phyloP scores from a whole-genome alignment of 257 asterid species.

The Ilex asprella region DNA sequence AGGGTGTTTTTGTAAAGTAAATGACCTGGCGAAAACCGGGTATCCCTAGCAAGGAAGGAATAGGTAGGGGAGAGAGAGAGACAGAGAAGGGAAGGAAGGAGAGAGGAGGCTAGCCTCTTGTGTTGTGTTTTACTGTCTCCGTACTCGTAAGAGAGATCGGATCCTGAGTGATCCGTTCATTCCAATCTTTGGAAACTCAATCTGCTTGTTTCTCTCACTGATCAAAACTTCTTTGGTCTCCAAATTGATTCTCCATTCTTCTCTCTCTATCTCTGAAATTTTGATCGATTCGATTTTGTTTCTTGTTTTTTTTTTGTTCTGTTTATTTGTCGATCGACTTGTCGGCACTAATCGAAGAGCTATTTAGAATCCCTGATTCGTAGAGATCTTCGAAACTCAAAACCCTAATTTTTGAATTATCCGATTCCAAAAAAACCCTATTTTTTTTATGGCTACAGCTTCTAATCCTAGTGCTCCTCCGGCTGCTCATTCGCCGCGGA shows the following conservation, averaged over 20 bases:
- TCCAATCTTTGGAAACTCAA: conserved; percentile 5
- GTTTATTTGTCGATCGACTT: conserved; percentile 6
- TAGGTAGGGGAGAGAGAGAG: conserved; percentile 7
- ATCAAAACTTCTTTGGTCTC: not conserved
- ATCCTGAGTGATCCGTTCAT: conserved; percentile 15
- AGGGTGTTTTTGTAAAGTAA: not conserved
- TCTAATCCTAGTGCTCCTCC: conserved; percentile 12
- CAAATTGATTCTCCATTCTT: not conserved
- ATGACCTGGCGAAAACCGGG: not conserved
- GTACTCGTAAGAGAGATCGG: conserved; percentile 4
- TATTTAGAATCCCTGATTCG: not conserved
- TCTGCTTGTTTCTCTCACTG: not conserved
- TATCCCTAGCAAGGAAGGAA: conserved; percentile 2
- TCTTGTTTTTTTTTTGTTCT: not conserved
- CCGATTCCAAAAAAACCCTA: conserved; percentile 10
- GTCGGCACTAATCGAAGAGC: not conserved
- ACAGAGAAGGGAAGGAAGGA: conserved; percentile 9
- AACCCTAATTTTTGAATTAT: not conserved
- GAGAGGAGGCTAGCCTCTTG: conserved; percentile 3
- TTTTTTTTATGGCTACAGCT: conserved; percentile 30
- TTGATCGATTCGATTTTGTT: conserved; percentile 10
- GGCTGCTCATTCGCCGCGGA: conserved; percentile 31
- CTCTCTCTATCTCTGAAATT: not conserved
- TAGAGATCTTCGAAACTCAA: not conserved
- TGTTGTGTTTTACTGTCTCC: not conserved